Evolutionary conservation across 1,284 basidiomycete genomes (phyloP), one percentile per base, ranked within the genome.

Genomic region (Moniliophthora roreri): DNA sequence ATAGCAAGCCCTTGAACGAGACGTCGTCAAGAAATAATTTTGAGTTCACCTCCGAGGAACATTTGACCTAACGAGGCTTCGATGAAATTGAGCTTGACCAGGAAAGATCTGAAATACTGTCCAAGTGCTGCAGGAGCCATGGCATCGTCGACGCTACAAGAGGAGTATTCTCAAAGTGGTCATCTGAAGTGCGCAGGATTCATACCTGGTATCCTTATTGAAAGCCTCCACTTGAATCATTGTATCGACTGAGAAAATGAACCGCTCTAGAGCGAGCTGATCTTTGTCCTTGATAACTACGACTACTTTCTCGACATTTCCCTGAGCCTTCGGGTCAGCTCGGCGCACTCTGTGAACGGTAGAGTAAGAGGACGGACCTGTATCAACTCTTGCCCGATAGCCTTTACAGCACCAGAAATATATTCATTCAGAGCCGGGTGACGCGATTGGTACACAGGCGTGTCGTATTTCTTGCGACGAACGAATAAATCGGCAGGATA

Each of bases 401-500:
- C 86, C 56, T 84, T 85, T 49, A 93, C 77, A 0, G 91, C 87
- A 10, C 87, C 86, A 8, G 89, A 83, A 48, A 98, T 88, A 68
- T 98, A 98, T 41, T 90, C 85, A 61, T 91, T 90, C 46, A 98
- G 75, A 24, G 82, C 82, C 0, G 94, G 93, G 64, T 95, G 92
- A 4, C 93, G 87, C 3, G 91, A 93, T 70, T 97, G 93, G 65
- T 88, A 97, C 18, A 96, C 92, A 0, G 93, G 87, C 0, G 89
- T 89, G 51, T 91, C 85, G 69, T 95, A 96, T 66, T 93, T 95
- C 68, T 89, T 89, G 47, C 91, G 80, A 46, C 93, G 82, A 21
- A 89, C 78, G 66, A 98, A 98, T 11, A 96, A 77, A 34, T 92
- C 90, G 8, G 85, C 76, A 0, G 95, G 95, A 63, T 98, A 98